These are phyloP conservation scores for Taiwanofungus camphoratus DNA, from an alignment of 1,284 basidiomycete genomes.

Conservation along the genomic window DNA sequence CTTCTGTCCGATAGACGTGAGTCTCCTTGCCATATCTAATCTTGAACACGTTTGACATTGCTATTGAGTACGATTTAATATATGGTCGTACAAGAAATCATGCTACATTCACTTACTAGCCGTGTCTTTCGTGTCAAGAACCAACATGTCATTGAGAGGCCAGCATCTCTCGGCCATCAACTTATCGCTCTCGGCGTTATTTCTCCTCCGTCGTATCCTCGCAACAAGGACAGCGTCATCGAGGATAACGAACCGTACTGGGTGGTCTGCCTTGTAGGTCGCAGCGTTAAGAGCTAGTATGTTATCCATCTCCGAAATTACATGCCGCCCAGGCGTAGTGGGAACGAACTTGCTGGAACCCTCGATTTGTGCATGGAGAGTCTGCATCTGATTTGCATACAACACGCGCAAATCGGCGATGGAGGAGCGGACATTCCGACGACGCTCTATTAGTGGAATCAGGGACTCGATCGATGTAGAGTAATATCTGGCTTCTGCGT, in stretches of 20 bases:
- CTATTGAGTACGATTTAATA: constrained; percentile 36
- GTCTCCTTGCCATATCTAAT: constrained; percentile 91
- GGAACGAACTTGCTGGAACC: constrained; percentile 97
- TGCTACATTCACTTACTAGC: constrained; percentile 50
- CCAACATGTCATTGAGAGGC: constrained; percentile 87
- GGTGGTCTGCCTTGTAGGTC: constrained; percentile 89
- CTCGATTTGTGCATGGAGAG: constrained; percentile 86
- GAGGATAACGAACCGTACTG: constrained; percentile 85
- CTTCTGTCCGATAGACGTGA: constrained; percentile 87
- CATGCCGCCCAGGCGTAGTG: constrained; percentile 83
- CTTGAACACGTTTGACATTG: constrained; percentile 94
- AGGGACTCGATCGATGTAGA: background rate
- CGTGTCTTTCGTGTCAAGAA: constrained; percentile 94
- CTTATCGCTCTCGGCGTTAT: constrained; percentile 47
- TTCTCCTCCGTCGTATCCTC: constrained; percentile 46
- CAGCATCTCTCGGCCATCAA: constrained; percentile 93
- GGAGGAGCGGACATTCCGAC: constrained; percentile 79
- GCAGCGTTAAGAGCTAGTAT: constrained; percentile 88
- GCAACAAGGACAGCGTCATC: constrained; percentile 92
- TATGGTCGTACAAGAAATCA: background rate
- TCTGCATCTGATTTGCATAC: constrained; percentile 92
- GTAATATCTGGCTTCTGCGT: constrained; percentile 23
- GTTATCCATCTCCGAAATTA: constrained; percentile 83
- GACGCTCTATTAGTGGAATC: constrained; percentile 39
- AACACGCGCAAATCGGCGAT: constrained; percentile 90